These are phyloP conservation scores for Solanum chiquidenum DNA, from an alignment of 257 asterid species.

Conservation along the genomic window DNA sequence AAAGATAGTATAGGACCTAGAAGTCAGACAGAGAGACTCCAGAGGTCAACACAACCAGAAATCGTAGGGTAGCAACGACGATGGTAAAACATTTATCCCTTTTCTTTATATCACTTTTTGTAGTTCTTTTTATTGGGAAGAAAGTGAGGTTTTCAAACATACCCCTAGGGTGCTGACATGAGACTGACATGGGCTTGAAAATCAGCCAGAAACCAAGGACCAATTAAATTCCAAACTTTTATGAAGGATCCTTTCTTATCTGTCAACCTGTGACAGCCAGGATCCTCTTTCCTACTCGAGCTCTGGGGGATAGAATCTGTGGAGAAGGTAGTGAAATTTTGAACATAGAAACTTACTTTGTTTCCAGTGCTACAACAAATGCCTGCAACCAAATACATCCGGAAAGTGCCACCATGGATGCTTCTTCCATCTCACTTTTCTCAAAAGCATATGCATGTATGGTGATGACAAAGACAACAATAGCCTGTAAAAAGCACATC, in stretches of 20 bases:
- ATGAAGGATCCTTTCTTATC: background rate
- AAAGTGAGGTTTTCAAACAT: background rate
- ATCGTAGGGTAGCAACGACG: background rate
- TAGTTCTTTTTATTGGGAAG: background rate
- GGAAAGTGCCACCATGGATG: constrained; percentile 92
- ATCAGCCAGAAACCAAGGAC: background rate
- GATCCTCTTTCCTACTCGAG: background rate
- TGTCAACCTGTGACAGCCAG: background rate
- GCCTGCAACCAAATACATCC: constrained; percentile 99
- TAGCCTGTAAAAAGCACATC: constrained; percentile 57
- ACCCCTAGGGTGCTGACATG: background rate
- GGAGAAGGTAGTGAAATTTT: background rate
- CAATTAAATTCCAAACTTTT: background rate
- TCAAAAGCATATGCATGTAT: constrained; percentile 78
- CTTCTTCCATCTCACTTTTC: constrained; percentile 98
- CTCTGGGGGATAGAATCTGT: background rate
- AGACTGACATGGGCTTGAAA: background rate
- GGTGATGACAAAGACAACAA: constrained; percentile 81
- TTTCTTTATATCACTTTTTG: background rate
- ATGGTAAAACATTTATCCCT: background rate
- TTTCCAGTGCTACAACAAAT: constrained; percentile 84
- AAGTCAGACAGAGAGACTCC: background rate
- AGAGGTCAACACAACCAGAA: background rate
- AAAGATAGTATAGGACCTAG: background rate
- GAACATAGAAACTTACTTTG: constrained; percentile 52